Conservation (phyloP, 139 green algal species). For the Volvox africanus region DNA sequence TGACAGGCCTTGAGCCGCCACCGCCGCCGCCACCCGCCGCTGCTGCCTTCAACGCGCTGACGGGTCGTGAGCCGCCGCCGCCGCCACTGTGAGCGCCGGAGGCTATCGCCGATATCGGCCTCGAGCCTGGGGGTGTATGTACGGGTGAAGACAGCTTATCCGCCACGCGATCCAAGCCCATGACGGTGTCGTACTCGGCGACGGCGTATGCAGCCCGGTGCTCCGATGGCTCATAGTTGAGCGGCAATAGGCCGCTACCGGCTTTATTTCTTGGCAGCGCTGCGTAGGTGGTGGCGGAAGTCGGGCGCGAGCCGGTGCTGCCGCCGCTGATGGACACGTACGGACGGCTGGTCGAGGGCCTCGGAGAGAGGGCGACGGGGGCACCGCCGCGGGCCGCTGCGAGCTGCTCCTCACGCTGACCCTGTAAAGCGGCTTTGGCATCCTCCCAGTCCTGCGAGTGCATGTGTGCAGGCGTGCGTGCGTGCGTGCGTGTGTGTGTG, state of each 20-base stretch:
- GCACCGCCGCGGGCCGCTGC: neutral
- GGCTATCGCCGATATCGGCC: neutral
- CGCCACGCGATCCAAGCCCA: slow-evolving; percentile 1
- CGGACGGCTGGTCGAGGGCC: neutral
- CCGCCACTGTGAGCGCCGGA: neutral
- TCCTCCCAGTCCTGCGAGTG: slow-evolving; percentile 35
- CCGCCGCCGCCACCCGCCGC: neutral
- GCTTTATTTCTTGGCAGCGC: neutral
- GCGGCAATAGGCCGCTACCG: neutral
- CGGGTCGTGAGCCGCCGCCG: neutral
- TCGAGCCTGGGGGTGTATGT: neutral
- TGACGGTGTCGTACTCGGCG: slow-evolving; percentile 9
- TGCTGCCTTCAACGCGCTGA: neutral
- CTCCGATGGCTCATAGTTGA: neutral
- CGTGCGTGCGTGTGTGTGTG: too few species aligned
- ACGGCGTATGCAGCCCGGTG: neutral
- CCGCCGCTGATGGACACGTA: too few species aligned
- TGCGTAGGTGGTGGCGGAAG: slow-evolving; percentile 20
- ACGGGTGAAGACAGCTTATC: slow-evolving; percentile 15
- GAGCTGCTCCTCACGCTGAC: slow-evolving; percentile 43
- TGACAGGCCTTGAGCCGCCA: neutral
- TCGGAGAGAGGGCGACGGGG: neutral
- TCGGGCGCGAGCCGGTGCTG: slow-evolving; percentile 28
- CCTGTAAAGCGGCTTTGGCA: slow-evolving; percentile 40
- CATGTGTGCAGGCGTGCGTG: neutral